Conservation (phyloP, 2,329 filamentous ascomycete genomes). For the Botrytis hyacinthi region DNA sequence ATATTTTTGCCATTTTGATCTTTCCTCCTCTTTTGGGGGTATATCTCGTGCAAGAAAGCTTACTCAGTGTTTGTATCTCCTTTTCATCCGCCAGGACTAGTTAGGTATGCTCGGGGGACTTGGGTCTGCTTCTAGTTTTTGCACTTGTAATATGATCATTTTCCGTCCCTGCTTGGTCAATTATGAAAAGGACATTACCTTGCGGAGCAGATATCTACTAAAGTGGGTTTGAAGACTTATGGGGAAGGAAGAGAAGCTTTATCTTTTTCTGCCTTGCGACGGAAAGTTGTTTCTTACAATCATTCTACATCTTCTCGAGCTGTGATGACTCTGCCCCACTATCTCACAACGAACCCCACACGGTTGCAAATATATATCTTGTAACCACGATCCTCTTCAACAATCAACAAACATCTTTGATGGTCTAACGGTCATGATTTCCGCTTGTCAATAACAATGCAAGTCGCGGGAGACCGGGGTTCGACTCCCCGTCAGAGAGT, state of each 20-base stretch:
- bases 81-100: not conserved
- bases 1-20: not conserved
- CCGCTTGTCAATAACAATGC: slow-evolving; percentile 36
- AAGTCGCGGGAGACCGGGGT: slow-evolving; percentile 33
- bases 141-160: not conserved
- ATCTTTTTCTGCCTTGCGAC: not conserved
- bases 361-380: not conserved
- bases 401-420: slow-evolving; percentile 30
- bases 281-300: not conserved
- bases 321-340: not conserved
- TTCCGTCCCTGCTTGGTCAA: not conserved
- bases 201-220: not conserved
- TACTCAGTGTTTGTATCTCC: not conserved
- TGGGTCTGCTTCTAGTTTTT: not conserved
- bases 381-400: rapidly evolving
- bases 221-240: rapidly evolving
- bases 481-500: slow-evolving; percentile 31
- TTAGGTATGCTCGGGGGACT: not conserved
- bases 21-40: not conserved
- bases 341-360: not conserved
- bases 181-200: not conserved
- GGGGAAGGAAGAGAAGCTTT: not conserved
- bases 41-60: not conserved
- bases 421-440: slow-evolving; percentile 42
- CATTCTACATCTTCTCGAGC: not conserved